Percentiles rank a stretch among this genome's conserved stretches.
Evolutionary conservation across 345 rosid genomes (phyloP).

Genomic region (Pistacia integerrima): DNA sequence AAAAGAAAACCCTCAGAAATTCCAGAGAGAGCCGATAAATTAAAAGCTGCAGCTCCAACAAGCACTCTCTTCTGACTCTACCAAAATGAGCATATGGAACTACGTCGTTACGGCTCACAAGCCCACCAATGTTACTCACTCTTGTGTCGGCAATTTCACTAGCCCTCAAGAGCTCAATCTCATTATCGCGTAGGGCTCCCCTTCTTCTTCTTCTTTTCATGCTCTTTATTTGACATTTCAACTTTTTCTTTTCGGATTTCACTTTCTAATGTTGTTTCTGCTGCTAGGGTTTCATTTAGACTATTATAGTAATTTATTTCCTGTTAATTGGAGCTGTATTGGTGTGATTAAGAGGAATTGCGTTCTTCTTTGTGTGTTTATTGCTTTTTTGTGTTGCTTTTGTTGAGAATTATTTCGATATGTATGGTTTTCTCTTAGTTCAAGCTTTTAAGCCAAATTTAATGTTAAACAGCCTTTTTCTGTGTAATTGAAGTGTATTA

Average conservation of each 20-base stretch:
- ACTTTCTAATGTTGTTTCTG: neutral
- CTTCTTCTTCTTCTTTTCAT: neutral
- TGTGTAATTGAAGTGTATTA: neutral
- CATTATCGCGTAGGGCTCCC: conserved; percentile 64
- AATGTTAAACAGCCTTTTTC: neutral
- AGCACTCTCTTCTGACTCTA: too few relatives aligned
- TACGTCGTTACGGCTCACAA: conserved; percentile 67
- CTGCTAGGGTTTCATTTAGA: neutral
- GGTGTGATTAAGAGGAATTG: neutral
- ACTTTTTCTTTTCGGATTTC: neutral
- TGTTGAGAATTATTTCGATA: neutral
- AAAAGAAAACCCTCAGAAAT: too few relatives aligned
- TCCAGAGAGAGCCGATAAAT: too few relatives aligned
- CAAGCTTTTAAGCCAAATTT: neutral
- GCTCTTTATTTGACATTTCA: neutral
- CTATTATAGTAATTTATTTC: neutral
- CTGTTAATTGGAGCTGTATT: neutral
- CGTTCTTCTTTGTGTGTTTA: neutral
- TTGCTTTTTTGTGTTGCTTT: conserved; percentile 9
- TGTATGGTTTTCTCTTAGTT: neutral
- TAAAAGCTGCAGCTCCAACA: too few relatives aligned
- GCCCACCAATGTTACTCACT: conserved; percentile 89
- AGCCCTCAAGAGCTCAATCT: conserved; percentile 91
- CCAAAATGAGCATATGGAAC: conserved; percentile 52
- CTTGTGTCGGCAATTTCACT: conserved; percentile 98